phyloP scores from a whole-genome alignment of 2,329 filamentous ascomycete genomes.

The Pyrenochaeta sp. region DNA sequence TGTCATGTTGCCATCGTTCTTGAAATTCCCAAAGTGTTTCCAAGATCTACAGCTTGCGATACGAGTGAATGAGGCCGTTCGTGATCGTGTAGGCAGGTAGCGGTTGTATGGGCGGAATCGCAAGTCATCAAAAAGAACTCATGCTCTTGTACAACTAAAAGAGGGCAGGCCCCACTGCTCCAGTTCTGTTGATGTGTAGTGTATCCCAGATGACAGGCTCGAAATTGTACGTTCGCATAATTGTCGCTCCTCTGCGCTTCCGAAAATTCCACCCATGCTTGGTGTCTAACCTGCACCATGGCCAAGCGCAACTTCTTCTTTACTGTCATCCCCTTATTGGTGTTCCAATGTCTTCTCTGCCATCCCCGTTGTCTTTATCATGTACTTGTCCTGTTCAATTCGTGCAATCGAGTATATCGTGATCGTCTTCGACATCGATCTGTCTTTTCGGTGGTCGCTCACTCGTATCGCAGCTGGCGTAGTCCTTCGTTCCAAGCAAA shows the following conservation, averaged over 20 bases:
- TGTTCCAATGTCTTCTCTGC: background rate
- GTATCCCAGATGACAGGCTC: background rate
- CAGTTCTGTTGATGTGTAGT: background rate
- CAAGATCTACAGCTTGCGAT: constrained; percentile 8
- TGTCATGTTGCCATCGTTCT: background rate
- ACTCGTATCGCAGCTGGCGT: constrained; percentile 37
- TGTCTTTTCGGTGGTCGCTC: constrained; percentile 27
- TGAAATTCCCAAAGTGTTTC: background rate
- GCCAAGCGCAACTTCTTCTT: background rate
- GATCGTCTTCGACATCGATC: constrained; percentile 30
- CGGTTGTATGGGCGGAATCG: background rate
- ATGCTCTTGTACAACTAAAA: background rate
- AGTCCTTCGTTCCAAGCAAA: background rate
- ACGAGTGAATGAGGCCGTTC: constrained; percentile 19
- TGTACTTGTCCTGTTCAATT: constrained; percentile 1
- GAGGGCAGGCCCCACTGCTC: background rate
- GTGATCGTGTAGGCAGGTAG: constrained; percentile 2
- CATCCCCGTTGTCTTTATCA: background rate
- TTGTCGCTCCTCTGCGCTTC: background rate
- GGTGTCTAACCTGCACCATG: background rate
- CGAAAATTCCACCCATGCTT: background rate
- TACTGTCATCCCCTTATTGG: background rate
- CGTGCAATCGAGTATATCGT: constrained; percentile 23
- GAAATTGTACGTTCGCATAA: background rate
- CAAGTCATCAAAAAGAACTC: background rate